Base-by-base conservation (phyloP, 352 stramenopile genomes). In the Phytophthora cryptogea region DNA sequence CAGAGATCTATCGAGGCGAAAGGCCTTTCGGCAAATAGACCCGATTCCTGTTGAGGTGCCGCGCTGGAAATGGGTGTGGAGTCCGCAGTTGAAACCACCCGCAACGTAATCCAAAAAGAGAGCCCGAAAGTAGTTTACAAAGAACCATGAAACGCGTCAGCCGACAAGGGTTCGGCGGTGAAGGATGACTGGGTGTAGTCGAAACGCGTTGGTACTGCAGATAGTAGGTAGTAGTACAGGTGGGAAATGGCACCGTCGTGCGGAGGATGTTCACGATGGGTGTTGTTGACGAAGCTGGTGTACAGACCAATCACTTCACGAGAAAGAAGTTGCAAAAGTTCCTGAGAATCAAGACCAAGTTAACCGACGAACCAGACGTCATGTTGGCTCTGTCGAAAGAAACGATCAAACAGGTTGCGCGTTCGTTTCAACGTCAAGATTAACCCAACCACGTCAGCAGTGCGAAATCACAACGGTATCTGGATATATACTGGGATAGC, bases 61-160 rank as follows among this genome's bases (percentile, higher is more conserved):
- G 45, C 45, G 36, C 45, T 63, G 54, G 45, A 63, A 63, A 63
- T 28, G 37, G 37, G 56, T 63, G 37, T 51, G 45, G 45, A 8
- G 37, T 48, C 39, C 5, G 8, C 14, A 14, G 36, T 37, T 46
- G n/a, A 55, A 40, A 9, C 39, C 28, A 28, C 16, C 45, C 7
- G 43, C 20, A n/a, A 20, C 4, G 8, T 33, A 36, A 28, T 20
- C 30, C 54, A 62, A 36, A 56, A 23, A 4, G 39, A 36, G 7
- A 31, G 3, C 35, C 44, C 9, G 42, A 36, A 13, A 28, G 43
- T 63, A 56, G 35, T 26, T 35, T 14, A 13, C 16, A 36, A 23
- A 40, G 35, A 32, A 55, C 54, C 32, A 4, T 5, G 28, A 28
- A n/a, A 51, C 14, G 13, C 28, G 44, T 17, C 3, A 36, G 28